These are phyloP conservation scores for Fennellomyces sp. DNA, from an alignment of 371 early-diverging fungal genomes.

Conservation along the genomic window DNA sequence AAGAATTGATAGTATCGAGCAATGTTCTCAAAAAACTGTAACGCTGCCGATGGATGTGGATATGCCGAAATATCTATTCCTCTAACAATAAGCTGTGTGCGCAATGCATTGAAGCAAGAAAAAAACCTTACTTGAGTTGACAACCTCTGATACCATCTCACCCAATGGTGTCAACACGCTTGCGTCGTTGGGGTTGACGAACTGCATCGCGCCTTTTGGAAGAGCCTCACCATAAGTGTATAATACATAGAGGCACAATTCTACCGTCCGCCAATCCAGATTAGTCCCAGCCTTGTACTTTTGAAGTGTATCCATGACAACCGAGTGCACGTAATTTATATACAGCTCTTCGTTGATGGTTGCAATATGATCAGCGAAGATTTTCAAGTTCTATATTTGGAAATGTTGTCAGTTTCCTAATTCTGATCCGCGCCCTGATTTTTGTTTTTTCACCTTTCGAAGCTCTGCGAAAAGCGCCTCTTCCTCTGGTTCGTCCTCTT, in stretches of 20 bases:
- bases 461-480: constrained; percentile 78
- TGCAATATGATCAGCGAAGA: constrained; percentile 74
- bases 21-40: constrained; percentile 79
- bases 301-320: constrained; percentile 61
- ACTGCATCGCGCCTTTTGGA: constrained; percentile 60
- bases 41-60: constrained; percentile 79
- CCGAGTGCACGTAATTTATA: constrained; percentile 58
- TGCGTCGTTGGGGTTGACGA: constrained; percentile 52
- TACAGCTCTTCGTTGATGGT: constrained; percentile 67
- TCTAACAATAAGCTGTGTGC: background rate
- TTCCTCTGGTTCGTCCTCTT: constrained; percentile 77
- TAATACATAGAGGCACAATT: constrained; percentile 79
- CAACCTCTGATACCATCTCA: constrained; percentile 74
- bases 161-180: constrained; percentile 65
- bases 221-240: constrained; percentile 78
- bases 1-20: constrained; percentile 80
- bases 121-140: constrained; percentile 42
- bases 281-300: constrained; percentile 53
- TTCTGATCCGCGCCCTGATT: too few species aligned
- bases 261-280: constrained; percentile 79
- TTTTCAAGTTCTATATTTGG: constrained; percentile 61
- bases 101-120: background rate
- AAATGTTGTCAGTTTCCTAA: constrained; percentile 4
- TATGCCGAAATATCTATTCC: constrained; percentile 68
- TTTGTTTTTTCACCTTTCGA: constrained; percentile 69